Percentiles rank a stretch among this genome's conserved stretches.
phyloP scores from a whole-genome alignment of 306 rosid species.

The Acacia confusa region DNA sequence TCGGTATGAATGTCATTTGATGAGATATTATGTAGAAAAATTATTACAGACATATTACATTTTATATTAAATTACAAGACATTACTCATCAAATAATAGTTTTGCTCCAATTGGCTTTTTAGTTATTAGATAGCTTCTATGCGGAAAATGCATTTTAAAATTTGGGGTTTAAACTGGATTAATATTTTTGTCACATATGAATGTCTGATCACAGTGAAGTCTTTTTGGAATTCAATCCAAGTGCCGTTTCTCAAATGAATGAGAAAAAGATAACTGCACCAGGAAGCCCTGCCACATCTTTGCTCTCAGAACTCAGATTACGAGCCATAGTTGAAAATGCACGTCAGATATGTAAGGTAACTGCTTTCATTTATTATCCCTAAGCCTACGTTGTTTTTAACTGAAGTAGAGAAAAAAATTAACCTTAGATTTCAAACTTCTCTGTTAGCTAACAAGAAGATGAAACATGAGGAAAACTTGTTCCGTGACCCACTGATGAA shows the following conservation, averaged over 20 bases:
- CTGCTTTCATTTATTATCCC: not conserved
- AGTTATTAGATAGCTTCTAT: slow-evolving; percentile 13
- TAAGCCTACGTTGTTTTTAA: slow-evolving; percentile 4
- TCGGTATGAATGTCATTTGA: slow-evolving; percentile 49
- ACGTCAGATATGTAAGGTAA: slow-evolving; percentile 71
- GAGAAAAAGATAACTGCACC: slow-evolving; percentile 64
- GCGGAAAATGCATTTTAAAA: slow-evolving; percentile 9
- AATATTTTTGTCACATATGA: slow-evolving; percentile 19
- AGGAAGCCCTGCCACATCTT: slow-evolving; percentile 58
- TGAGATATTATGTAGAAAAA: not conserved
- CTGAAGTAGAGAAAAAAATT: slow-evolving; percentile 16
- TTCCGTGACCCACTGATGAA: slow-evolving; percentile 34
- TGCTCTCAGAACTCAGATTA: slow-evolving; percentile 70
- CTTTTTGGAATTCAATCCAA: slow-evolving; percentile 71
- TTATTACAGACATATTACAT: not conserved
- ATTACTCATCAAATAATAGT: slow-evolving; percentile 20
- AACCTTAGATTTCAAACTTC: slow-evolving; percentile 34
- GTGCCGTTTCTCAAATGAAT: slow-evolving; percentile 53
- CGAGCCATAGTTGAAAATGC: slow-evolving; percentile 79
- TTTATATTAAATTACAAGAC: slow-evolving; percentile 6
- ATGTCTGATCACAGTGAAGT: slow-evolving; percentile 54
- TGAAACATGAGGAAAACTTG: slow-evolving; percentile 23
- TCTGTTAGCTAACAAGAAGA: slow-evolving; percentile 39
- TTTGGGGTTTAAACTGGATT: slow-evolving; percentile 20
- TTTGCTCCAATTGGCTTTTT: slow-evolving; percentile 20